Base-by-base conservation (phyloP, 768 basidiomycete species). In the Boletus fagicola region DNA sequence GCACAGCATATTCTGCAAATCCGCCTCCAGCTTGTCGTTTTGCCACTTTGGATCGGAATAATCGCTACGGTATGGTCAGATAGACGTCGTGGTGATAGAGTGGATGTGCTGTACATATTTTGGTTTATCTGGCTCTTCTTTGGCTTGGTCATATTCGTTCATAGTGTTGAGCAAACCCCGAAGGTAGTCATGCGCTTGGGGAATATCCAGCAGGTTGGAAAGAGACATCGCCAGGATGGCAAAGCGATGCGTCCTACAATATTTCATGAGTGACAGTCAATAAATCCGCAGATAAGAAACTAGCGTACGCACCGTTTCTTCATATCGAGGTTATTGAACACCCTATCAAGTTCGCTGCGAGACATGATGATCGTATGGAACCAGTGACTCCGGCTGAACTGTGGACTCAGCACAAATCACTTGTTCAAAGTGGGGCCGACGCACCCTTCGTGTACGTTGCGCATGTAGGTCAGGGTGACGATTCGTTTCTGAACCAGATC, bases 191-290 rank as follows among this genome's bases (percentile, higher is more conserved):
- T 83, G 80, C 0, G 92, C 85, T 55, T 89, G 86, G 55, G 85
- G 79, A 44, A 94, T 87, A 62, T 95, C 93, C 55, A 94, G 81
- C 9, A 92, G 74, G 56, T 83, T 85, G 43, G 90, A 87, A 40
- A 96, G 80, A 10, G 91, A 94, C 84, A 95, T 87, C 5, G 88
- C 93, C 30, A 95, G 85, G 54, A 90, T 80, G 45, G 91, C 86
- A 66, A 91, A 94, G 45, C 91, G 88, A 64, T 80, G 80, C 39
- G 93, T 91, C 55, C 93, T 94, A 66, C 12, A 39, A 54, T 28
- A 42, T 54, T 55, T 56, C 58, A 53, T 33, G 18, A 47, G 46
- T 5, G 46, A 47, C n/a, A n/a, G 11, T 64, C 40, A 61, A 54
- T 28, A 42, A 40, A 35, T 4, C 13, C 10, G 11, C 6, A n/a